These are phyloP conservation scores for Chaetomium globosum DNA, from an alignment of 2,329 filamentous ascomycete genomes.

Conservation along the genomic window DNA sequence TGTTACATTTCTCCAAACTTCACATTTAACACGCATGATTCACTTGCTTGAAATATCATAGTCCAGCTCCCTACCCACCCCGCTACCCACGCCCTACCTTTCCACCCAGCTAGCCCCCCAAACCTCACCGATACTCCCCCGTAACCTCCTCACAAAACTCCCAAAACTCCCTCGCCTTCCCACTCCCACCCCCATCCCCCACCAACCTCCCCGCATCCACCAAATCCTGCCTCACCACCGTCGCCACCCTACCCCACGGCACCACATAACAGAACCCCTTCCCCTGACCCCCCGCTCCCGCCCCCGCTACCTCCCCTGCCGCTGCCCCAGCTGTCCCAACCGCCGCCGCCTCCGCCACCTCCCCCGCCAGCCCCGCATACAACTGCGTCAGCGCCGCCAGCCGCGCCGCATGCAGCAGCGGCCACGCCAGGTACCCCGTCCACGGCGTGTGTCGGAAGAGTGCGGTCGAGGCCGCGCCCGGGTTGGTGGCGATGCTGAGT, in stretches of 20 bases:
- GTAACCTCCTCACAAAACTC: constrained; percentile 1
- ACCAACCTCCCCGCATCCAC: neutral
- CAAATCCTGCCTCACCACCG: neutral
- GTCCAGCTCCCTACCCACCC: neutral
- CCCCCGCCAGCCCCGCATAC: constrained; percentile 47
- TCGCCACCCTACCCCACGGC: constrained; percentile 29
- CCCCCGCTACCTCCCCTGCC: constrained; percentile 49
- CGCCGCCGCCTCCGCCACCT: constrained; percentile 45
- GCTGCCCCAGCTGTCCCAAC: too few species aligned
- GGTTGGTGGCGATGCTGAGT: constrained; percentile 42
- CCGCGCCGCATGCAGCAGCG: constrained; percentile 4
- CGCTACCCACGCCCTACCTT: too few species aligned
- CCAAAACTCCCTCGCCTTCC: neutral
- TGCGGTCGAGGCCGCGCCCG: constrained; percentile 45
- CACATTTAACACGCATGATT: neutral
- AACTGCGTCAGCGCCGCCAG: constrained; percentile 9
- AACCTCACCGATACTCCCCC: neutral
- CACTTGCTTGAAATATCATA: neutral
- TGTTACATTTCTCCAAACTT: neutral
- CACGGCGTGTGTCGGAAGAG: constrained; percentile 40
- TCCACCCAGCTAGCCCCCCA: too few species aligned
- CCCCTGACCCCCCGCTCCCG: constrained; percentile 46
- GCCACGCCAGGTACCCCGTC: neutral
- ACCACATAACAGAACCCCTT: constrained; percentile 30
- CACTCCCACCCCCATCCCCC: neutral